Evolutionary conservation across 441 rosid species (phyloP).

Genomic region (Erysimum pusillum): DNA sequence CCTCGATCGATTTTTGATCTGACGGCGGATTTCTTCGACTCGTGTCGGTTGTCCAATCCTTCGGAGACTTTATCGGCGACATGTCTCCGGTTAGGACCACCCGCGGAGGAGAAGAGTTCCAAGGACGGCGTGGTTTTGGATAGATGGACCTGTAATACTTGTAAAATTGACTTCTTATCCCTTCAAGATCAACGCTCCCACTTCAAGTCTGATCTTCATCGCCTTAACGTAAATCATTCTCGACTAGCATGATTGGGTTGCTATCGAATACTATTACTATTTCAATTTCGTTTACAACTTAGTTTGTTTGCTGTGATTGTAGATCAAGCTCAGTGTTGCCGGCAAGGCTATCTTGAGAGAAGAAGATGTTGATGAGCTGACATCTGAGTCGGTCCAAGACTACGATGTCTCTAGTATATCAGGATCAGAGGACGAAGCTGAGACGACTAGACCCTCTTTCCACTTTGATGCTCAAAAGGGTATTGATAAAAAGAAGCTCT

Average conservation of each 20-base stretch:
- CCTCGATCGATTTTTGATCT: constrained; percentile 74
- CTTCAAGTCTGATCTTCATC: constrained; percentile 94
- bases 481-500: constrained; percentile 65
- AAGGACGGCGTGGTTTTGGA: constrained; percentile 49
- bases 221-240: constrained; percentile 71
- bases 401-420: constrained; percentile 91
- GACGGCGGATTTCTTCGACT: constrained; percentile 67
- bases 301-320: constrained; percentile 26
- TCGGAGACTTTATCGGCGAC: constrained; percentile 50
- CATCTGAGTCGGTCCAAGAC: constrained; percentile 75
- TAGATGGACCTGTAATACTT: constrained; percentile 93
- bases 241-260: neutral
- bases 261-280: neutral
- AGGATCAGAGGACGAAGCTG: constrained; percentile 94
- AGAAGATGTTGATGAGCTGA: constrained; percentile 85
- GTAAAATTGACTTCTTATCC: constrained; percentile 81
- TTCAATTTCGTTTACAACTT: neutral
- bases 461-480: constrained; percentile 52
- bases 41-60: constrained; percentile 64
- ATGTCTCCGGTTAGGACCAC: constrained; percentile 31
- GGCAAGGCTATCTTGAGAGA: constrained; percentile 81
- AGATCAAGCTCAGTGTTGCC: constrained; percentile 88
- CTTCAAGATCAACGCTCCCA: constrained; percentile 92
- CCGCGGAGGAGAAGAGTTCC: constrained; percentile 46
- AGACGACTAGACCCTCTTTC: constrained; percentile 46